These are phyloP conservation scores for Phytophthora pisi DNA, from an alignment of 352 stramenopile species.

Conservation along the genomic window DNA sequence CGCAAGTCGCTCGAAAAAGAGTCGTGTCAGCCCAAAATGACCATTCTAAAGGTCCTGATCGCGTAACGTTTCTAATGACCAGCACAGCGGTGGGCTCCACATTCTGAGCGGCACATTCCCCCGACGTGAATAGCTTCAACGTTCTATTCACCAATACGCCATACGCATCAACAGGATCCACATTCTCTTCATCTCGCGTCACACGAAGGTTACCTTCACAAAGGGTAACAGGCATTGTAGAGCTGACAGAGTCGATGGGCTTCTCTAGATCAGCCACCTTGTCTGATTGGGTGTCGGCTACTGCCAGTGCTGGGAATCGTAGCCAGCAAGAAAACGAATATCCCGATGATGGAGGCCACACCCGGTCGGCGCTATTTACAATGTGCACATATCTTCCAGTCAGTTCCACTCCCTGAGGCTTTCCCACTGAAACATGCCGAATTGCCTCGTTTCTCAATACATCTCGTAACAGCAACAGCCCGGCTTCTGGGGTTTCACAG, in stretches of 20 bases:
- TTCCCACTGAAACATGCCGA: constrained; percentile 61
- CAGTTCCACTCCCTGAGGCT: constrained; percentile 52
- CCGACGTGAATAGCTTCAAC: constrained; percentile 63
- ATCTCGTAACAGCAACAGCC: constrained; percentile 50
- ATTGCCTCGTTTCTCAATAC: constrained; percentile 50
- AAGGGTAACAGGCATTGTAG: constrained; percentile 45
- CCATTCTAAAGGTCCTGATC: constrained; percentile 44
- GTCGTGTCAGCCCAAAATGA: constrained; percentile 55
- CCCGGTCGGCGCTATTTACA: constrained; percentile 58
- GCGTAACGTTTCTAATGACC: constrained; percentile 47
- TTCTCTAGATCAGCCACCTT: not conserved
- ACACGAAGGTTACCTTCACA: constrained; percentile 66
- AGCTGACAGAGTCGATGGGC: not conserved
- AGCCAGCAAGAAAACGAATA: constrained; percentile 86
- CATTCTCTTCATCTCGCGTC: constrained; percentile 45
- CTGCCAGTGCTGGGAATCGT: constrained; percentile 42
- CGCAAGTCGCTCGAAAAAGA: constrained; percentile 40
- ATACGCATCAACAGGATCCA: constrained; percentile 45
- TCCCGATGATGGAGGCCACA: constrained; percentile 72
- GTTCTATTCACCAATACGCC: constrained; percentile 65
- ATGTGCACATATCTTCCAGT: constrained; percentile 71
- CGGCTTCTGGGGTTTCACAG: constrained; percentile 31
- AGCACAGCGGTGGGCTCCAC: constrained; percentile 43
- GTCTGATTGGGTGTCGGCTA: not conserved
- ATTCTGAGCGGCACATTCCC: constrained; percentile 38